These are phyloP conservation scores for Eimeria tenella DNA, from an alignment of 169 alveolate genomes.

Conservation along the genomic window DNA sequence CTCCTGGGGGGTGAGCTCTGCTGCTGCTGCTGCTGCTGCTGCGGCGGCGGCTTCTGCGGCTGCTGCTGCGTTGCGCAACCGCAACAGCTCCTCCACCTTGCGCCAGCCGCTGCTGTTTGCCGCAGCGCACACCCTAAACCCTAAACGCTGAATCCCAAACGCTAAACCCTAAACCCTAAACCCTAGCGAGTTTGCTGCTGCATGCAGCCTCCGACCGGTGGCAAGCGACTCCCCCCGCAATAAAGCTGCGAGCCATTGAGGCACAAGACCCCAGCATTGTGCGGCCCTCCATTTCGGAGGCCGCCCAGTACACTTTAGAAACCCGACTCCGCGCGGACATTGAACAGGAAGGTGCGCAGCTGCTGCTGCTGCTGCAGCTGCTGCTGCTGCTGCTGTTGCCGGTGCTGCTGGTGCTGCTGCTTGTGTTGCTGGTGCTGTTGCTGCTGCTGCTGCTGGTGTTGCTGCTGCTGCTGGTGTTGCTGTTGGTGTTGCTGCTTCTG, in stretches of 20 bases:
- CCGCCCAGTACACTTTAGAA: background rate
- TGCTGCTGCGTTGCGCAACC: no score
- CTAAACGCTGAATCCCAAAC: no score
- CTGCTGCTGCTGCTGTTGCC: slow-evolving; percentile 5
- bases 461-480: background rate
- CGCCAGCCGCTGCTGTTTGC: background rate
- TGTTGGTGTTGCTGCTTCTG: background rate
- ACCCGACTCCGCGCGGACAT: background rate
- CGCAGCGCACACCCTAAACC: no score
- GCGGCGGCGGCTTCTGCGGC: no score
- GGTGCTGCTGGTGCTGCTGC: background rate
- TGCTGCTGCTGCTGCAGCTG: background rate
- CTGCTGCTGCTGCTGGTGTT: background rate
- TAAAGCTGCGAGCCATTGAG: slow-evolving; percentile 61
- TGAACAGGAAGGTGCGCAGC: slow-evolving; percentile 3
- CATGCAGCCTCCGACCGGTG: slow-evolving; percentile 63
- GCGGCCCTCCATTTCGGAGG: slow-evolving; percentile 38
- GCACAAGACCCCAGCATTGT: slow-evolving; percentile 18
- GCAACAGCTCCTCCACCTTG: background rate
- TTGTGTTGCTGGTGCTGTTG: background rate
- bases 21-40: no score
- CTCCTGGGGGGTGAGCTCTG: slow-evolving; percentile 50
- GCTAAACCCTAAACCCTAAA: no score
- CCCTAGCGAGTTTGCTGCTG: background rate
- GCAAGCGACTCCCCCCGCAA: slow-evolving; percentile 44